Percentiles rank a stretch among this genome's conserved stretches.
Evolutionary conservation across 257 asterid species (phyloP).

Genomic region (Nicotiana sylvestris): DNA sequence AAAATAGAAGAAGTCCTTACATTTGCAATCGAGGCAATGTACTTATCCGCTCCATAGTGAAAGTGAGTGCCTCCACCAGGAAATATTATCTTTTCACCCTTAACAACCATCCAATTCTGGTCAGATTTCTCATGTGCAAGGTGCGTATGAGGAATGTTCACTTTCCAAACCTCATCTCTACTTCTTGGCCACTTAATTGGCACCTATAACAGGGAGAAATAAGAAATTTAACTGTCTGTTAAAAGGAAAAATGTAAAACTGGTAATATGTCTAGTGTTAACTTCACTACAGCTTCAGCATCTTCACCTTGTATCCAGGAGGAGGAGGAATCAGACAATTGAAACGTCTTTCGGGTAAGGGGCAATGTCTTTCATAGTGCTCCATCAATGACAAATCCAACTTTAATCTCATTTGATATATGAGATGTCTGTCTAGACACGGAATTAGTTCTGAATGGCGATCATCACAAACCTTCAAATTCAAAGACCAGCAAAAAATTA

Average conservation of each 20-base stretch:
- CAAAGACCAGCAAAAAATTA: conserved; percentile 13
- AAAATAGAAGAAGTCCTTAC: conserved; percentile 37
- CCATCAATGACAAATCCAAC: conserved; percentile 92
- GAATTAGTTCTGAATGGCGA: conserved; percentile 93
- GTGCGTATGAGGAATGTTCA: conserved; percentile 93
- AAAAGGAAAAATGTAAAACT: neutral
- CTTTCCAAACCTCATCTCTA: conserved; percentile 93
- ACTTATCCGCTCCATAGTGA: conserved; percentile 89
- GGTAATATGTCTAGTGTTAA: neutral
- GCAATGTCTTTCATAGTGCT: conserved; percentile 98
- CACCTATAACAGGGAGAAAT: conserved; percentile 32
- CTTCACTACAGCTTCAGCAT: conserved; percentile 3
- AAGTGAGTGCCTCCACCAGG: conserved; percentile 99
- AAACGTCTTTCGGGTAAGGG: conserved; percentile 83
- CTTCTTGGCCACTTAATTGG: conserved; percentile 96
- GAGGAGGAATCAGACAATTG: conserved; percentile 95
- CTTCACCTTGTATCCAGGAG: conserved; percentile 85
- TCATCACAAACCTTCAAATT: conserved; percentile 80
- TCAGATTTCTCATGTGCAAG: conserved; percentile 93
- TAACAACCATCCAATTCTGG: conserved; percentile 97
- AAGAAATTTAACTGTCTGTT: neutral
- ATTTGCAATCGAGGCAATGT: conserved; percentile 82
- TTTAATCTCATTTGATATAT: conserved; percentile 86
- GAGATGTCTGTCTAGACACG: conserved; percentile 92
- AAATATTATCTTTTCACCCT: conserved; percentile 70